Evolutionary conservation across 2,329 filamentous ascomycete genomes (phyloP).

Genomic region (Alternaria rosae): DNA sequence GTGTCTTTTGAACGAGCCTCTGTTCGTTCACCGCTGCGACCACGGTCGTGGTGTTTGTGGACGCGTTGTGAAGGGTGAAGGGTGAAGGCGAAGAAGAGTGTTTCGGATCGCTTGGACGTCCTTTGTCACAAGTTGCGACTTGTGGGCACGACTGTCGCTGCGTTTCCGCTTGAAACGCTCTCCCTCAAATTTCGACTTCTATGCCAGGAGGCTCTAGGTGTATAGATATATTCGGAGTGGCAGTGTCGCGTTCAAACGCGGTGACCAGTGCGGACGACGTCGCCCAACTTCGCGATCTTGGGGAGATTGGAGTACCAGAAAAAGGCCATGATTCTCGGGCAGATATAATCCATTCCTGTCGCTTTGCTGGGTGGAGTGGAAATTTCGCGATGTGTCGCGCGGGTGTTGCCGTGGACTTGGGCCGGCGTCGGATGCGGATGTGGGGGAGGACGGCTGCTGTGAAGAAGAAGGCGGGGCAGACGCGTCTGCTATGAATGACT

Average conservation of each 20-base stretch:
- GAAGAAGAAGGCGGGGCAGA: slow-evolving; percentile 20
- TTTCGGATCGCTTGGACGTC: background rate
- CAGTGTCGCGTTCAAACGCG: slow-evolving; percentile 26
- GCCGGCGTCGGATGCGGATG: slow-evolving; percentile 21
- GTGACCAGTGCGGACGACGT: slow-evolving; percentile 30
- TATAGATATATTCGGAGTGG: slow-evolving; percentile 7
- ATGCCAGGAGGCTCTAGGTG: background rate
- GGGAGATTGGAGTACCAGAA: slow-evolving; percentile 32
- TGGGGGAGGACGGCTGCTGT: slow-evolving; percentile 20
- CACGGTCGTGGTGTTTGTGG: background rate
- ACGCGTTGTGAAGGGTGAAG: background rate
- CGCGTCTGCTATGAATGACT: slow-evolving; percentile 20
- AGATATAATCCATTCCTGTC: slow-evolving; percentile 29
- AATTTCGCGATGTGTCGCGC: slow-evolving; percentile 8
- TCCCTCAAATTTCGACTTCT: background rate
- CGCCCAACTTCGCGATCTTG: slow-evolving; percentile 32
- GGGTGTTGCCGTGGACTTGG: slow-evolving; percentile 10
- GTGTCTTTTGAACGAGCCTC: background rate
- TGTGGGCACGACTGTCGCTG: background rate
- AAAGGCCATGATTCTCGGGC: slow-evolving; percentile 35
- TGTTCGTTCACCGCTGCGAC: background rate
- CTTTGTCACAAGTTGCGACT: background rate
- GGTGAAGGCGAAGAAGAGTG: too few species aligned
- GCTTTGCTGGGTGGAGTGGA: slow-evolving; percentile 10
- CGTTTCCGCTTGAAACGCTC: background rate